phyloP scores from a whole-genome alignment of 2,329 filamentous ascomycete species.

The Alternaria viburni region DNA sequence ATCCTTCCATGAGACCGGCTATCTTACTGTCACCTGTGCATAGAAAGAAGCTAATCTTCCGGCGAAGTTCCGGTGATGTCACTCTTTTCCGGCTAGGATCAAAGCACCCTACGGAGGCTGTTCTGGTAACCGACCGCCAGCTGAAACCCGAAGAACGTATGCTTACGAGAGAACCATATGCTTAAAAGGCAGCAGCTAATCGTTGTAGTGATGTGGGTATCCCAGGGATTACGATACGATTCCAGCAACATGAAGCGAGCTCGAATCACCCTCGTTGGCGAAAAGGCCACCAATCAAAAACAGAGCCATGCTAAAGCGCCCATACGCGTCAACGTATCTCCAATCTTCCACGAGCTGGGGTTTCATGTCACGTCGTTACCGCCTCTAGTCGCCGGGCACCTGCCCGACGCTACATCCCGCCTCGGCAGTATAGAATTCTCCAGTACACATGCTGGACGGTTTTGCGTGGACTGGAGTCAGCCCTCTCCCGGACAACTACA shows the following conservation, averaged over 20 bases:
- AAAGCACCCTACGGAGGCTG: not conserved
- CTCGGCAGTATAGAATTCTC: not conserved
- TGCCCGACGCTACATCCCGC: not conserved
- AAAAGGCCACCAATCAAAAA: not conserved
- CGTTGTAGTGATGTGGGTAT: accelerated
- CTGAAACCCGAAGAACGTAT: not conserved
- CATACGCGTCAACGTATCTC: not conserved
- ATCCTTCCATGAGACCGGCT: not conserved
- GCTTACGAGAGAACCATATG: accelerated
- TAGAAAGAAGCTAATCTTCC: not conserved
- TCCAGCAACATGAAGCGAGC: not conserved
- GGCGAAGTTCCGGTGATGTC: not conserved
- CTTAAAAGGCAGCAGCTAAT: not conserved
- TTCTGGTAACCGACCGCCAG: not conserved
- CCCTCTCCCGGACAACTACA: accelerated
- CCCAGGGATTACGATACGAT: not conserved
- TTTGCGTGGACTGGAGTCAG: not conserved
- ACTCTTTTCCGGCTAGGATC: not conserved
- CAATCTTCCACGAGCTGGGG: accelerated
- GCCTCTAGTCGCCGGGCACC: no score
- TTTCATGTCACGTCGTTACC: not conserved
- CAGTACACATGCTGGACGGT: not conserved
- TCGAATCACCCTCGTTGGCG: not conserved
- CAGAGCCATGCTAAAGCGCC: not conserved
- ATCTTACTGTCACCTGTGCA: not conserved